Base-by-base conservation (phyloP, 2,329 filamentous ascomycete genomes). In the Colletotrichum eleusines region DNA sequence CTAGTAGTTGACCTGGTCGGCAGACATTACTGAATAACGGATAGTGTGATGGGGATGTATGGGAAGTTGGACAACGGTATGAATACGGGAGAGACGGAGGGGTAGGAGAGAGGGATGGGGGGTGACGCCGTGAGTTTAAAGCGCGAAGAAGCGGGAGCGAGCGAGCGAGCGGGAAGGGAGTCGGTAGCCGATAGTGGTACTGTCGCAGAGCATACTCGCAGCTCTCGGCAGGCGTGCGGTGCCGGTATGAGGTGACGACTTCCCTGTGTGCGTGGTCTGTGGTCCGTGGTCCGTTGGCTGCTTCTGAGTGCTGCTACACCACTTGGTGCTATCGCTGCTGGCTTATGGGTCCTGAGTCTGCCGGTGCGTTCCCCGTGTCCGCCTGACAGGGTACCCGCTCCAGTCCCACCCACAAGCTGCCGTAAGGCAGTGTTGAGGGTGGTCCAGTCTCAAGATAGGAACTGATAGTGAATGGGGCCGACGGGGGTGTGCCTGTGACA, bases 1-100 rank as follows among this genome's bases (percentile, higher is more conserved):
- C 73, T 71, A 72, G 71, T 18, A 69, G 58, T 59, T 68, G 64
- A 69, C 69, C 64, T 69, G 67, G 68, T 63, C 64, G 71, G 54
- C 64, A 69, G 69, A 69, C 73, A 74, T 74, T 62, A 67, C 63
- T 66, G 57, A 57, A 63, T 28, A 33, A 66, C 57, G 26, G 33
- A 54, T 67, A 55, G 59, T 68, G 18, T 57, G 40, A 53, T 57
- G 55, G 42, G 33, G 51, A 23, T 44, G 51, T 62, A n/a, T 71
- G 38, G 57, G 68, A 40, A 53, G 28, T 38, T 33, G 57, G 35
- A n/a, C 20, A 33, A 60, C 8, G 33, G 28, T 23, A 38, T 35
- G 35, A 28, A 51, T 44, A 44, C 46, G 33, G 53, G 28, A 26
- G 48, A 63, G 50, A 40, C 35, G 48, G 46, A 63, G 48, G 58